Percentiles rank a stretch among this genome's conserved stretches.
Evolutionary conservation across 352 stramenopile species (phyloP).

Genomic region (Globisporangium uncinulatum): DNA sequence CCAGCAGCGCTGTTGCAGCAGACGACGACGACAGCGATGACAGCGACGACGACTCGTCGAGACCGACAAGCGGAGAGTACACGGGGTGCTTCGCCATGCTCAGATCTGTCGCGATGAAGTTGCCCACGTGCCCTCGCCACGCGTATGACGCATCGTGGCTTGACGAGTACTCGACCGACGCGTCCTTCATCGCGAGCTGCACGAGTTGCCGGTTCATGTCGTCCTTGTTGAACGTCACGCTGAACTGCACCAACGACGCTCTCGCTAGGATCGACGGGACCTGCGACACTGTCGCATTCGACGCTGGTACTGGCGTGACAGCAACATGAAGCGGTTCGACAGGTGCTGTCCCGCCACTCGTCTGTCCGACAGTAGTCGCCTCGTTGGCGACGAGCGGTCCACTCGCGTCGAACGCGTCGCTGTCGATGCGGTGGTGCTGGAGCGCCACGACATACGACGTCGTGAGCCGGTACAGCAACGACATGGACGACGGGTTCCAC

Average conservation of each 20-base stretch:
- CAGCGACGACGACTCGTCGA: conserved; percentile 30
- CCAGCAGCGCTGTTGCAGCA: conserved; percentile 14
- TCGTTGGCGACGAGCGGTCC: background rate
- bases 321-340: background rate
- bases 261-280: conserved; percentile 30
- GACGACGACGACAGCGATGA: background rate
- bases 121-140: conserved; percentile 45
- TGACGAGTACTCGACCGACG: conserved; percentile 36
- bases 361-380: too few relatives aligned
- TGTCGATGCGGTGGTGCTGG: conserved; percentile 24
- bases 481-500: conserved; percentile 83
- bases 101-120: conserved; percentile 71
- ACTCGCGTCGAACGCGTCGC: conserved; percentile 3
- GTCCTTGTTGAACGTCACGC: conserved; percentile 83
- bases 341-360: background rate
- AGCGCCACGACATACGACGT: conserved; percentile 51
- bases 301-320: conserved; percentile 4
- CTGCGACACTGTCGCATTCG: background rate
- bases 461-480: conserved; percentile 63
- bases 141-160: conserved; percentile 13
- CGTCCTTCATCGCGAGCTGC: conserved; percentile 49
- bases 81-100: conserved; percentile 61
- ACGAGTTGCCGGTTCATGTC: conserved; percentile 60
- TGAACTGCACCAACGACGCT: conserved; percentile 68
- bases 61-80: conserved; percentile 60